Base-by-base conservation (phyloP, 306 rosid genomes). In the Bauhinia variegata region DNA sequence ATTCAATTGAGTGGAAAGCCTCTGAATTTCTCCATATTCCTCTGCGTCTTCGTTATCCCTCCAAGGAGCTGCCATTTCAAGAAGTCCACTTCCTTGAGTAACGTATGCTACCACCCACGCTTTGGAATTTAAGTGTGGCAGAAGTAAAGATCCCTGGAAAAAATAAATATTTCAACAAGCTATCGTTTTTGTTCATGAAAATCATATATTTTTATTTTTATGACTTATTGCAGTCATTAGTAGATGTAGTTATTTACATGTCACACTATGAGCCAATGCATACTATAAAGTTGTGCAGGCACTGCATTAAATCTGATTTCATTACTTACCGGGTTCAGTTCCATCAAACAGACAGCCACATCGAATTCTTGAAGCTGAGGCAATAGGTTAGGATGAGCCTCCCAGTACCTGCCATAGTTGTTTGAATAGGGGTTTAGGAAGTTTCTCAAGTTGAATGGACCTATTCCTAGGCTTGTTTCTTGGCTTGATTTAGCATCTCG, bases 71-170 rank as follows among this genome's bases (percentile, higher is more conserved):
- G 62, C 76, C 1, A 80, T 54, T 46, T 80, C 82, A 14, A 46
- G 9, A 0, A 18, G 0, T 18, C 67, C 82, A 3, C 30, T 2
- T 49, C 85, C 85, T 18, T 68, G 41, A 5, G 2, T 32, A 15
- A 72, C 67, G 8, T 36, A 11, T 1, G 62, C 8, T 32, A 76
- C 0, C 8, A 44, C 13, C 13, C 4, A 50, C 19, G 79, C 55
- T 56, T 30, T 32, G 37, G 85, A 34, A 39, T 76, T 67, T 70
- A 3, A 68, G 74, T 76, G 71, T 43, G 82, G 85, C 33, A 76
- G 34, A 28, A 72, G 0, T 12, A 80, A 1, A 31, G 18, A 47
- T 42, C 82, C 85, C 84, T 63, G 56, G 38, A 34, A 7, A 34
- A 34, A n/a, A 34, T 34, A n/a, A n/a, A n/a, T n/a, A n/a, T n/a